A percentile compares a stretch with the other conserved stretches of the same genome.
These are phyloP conservation scores for Kazachstania taianensis DNA, from an alignment of 805 yeast genomes.

Conservation along the genomic window DNA sequence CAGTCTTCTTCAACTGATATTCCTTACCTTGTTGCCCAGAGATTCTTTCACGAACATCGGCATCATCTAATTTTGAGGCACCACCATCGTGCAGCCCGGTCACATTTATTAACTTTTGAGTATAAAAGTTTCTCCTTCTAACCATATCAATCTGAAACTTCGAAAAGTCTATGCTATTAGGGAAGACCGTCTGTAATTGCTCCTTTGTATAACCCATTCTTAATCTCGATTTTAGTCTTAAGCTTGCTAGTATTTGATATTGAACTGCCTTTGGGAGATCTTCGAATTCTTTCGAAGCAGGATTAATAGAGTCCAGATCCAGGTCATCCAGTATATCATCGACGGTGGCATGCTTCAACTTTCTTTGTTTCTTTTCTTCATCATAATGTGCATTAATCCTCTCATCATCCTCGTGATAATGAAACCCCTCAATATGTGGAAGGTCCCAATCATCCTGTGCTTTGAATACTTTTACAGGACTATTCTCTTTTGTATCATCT, in stretches of 20 bases:
- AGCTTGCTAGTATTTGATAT: slow-evolving; percentile 75
- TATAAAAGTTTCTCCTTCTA: slow-evolving; percentile 78
- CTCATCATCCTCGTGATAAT: slow-evolving; percentile 47
- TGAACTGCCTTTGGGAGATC: slow-evolving; percentile 76
- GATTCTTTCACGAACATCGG: slow-evolving; percentile 35
- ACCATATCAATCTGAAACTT: slow-evolving; percentile 90
- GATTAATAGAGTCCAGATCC: slow-evolving; percentile 68
- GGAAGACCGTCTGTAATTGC: slow-evolving; percentile 75
- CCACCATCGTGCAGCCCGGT: slow-evolving; percentile 63
- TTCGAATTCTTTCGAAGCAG: slow-evolving; percentile 67
- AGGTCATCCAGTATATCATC: slow-evolving; percentile 57
- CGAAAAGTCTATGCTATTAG: slow-evolving; percentile 81
- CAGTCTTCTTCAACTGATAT: slow-evolving; percentile 65
- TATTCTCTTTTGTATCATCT: not conserved
- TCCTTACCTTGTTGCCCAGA: slow-evolving; percentile 76
- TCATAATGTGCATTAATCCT: slow-evolving; percentile 71
- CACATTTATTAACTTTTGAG: slow-evolving; percentile 76
- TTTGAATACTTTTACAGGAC: slow-evolving; percentile 23
- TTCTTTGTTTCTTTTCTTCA: slow-evolving; percentile 34
- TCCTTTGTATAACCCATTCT: slow-evolving; percentile 92
- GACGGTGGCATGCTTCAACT: slow-evolving; percentile 33
- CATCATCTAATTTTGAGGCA: slow-evolving; percentile 29
- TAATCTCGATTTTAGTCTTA: slow-evolving; percentile 74
- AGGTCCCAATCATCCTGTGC: slow-evolving; percentile 74
- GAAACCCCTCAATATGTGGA: slow-evolving; percentile 56